Conservation (phyloP, 805 yeast genomes). For the Suhomyces kilbournensis region DNA sequence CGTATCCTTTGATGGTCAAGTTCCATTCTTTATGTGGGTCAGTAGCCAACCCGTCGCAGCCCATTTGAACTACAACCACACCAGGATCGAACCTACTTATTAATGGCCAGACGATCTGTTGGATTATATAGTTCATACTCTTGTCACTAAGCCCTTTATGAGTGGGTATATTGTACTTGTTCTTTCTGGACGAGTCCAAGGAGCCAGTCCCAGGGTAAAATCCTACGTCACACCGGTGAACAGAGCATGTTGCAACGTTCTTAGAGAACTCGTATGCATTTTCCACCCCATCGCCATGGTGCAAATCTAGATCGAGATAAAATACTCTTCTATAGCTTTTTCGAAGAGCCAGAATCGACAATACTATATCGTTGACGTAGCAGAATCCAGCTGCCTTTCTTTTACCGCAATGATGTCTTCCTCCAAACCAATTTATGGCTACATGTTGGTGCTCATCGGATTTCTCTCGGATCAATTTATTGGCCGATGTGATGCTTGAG, state of each 20-base stretch:
- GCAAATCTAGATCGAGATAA: conserved; percentile 71
- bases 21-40: conserved; percentile 72
- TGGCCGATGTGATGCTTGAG: conserved; percentile 52
- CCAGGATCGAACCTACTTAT: conserved; percentile 42
- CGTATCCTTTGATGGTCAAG: conserved; percentile 51
- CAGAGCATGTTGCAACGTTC: conserved; percentile 57
- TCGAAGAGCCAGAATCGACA: conserved; percentile 53
- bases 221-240: conserved; percentile 63
- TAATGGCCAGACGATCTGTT: conserved; percentile 44
- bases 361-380: conserved; percentile 65
- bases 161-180: conserved; percentile 53
- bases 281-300: conserved; percentile 81
- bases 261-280: conserved; percentile 55
- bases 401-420: conserved; percentile 66
- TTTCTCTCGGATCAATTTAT: conserved; percentile 21
- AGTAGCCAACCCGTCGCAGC: conserved; percentile 70
- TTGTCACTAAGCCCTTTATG: conserved; percentile 54
- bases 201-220: conserved; percentile 75
- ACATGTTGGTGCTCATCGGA: conserved; percentile 23
- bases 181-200: conserved; percentile 28
- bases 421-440: conserved; percentile 76
- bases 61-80: conserved; percentile 62
- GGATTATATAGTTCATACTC: conserved; percentile 34
- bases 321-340: conserved; percentile 44
- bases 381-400: conserved; percentile 66